These are phyloP conservation scores for Picocystis salinarum DNA, from an alignment of 139 green algal genomes.

Conservation along the genomic window DNA sequence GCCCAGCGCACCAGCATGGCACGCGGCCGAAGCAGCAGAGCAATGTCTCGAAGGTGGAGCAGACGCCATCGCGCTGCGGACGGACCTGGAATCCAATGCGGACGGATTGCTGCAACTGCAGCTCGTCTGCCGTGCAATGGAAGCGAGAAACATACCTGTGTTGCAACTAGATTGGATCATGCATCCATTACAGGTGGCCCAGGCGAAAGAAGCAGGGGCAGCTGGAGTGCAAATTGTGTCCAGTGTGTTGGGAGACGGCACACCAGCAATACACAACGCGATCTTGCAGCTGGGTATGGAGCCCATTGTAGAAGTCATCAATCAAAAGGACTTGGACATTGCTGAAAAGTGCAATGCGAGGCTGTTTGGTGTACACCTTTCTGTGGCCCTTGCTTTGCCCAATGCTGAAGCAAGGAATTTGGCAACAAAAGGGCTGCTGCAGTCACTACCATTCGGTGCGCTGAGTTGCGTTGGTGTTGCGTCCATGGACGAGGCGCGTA, in stretches of 20 bases:
- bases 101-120: conserved; percentile 34
- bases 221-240: conserved; percentile 44
- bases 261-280: conserved; percentile 44
- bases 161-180: conserved; percentile 50
- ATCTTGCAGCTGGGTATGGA: conserved; percentile 41
- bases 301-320: conserved; percentile 31
- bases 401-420: conserved; percentile 34
- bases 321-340: not conserved
- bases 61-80: conserved; percentile 38
- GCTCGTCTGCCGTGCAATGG: conserved; percentile 26
- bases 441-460: conserved; percentile 31
- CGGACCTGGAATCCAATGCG: conserved; percentile 39
- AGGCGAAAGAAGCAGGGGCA: conserved; percentile 52
- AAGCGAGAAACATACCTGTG: conserved; percentile 41
- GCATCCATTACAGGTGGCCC: conserved; percentile 50
- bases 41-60: no score
- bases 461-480: conserved; percentile 32
- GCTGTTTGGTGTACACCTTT: conserved; percentile 16
- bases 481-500: conserved; percentile 32
- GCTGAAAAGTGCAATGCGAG: not conserved
- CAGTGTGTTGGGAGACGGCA: conserved; percentile 19
- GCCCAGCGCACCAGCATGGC: no score
- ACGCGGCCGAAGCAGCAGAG: no score
- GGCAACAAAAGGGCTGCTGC: conserved; percentile 46
- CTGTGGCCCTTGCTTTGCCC: conserved; percentile 31